Percentiles rank a stretch among this genome's conserved stretches.
These are phyloP conservation scores for Saraca asoca DNA, from an alignment of 331 rosid genomes.

Conservation along the genomic window DNA sequence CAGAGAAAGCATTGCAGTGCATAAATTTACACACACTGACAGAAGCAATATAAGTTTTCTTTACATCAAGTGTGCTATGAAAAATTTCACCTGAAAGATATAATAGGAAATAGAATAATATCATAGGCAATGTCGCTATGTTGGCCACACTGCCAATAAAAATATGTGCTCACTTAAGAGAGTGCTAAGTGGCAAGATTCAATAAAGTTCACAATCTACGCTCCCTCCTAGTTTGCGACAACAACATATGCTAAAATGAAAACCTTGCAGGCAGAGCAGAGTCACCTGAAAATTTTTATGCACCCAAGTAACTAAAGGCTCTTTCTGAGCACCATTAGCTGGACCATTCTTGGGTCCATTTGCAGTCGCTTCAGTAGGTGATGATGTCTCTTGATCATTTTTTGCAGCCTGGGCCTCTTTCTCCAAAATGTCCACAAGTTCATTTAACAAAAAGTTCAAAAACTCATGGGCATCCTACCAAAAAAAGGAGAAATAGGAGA, in stretches of 20 bases:
- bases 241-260: slow-evolving; percentile 22
- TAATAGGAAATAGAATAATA: slow-evolving; percentile 3
- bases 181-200: slow-evolving; percentile 16
- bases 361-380: slow-evolving; percentile 66
- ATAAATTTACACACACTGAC: background rate
- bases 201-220: slow-evolving; percentile 12
- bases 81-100: slow-evolving; percentile 18
- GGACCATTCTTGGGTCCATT: slow-evolving; percentile 71
- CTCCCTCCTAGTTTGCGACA: slow-evolving; percentile 30
- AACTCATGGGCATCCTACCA: slow-evolving; percentile 98
- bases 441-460: slow-evolving; percentile 93
- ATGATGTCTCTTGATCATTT: slow-evolving; percentile 70
- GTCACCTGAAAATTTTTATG: slow-evolving; percentile 98
- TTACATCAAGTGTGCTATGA: slow-evolving; percentile 20
- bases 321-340: slow-evolving; percentile 76
- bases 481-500: slow-evolving; percentile 32
- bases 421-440: slow-evolving; percentile 97
- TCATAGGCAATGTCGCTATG: slow-evolving; percentile 1
- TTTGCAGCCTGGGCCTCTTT: slow-evolving; percentile 85
- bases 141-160: background rate
- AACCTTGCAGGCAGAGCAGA: slow-evolving; percentile 31
- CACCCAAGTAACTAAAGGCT: slow-evolving; percentile 96
- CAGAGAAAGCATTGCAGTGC: background rate
- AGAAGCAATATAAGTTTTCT: background rate
- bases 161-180: background rate